phyloP scores from a whole-genome alignment of 2,329 filamentous ascomycete genomes.

The Ophiosphaerella korrae region DNA sequence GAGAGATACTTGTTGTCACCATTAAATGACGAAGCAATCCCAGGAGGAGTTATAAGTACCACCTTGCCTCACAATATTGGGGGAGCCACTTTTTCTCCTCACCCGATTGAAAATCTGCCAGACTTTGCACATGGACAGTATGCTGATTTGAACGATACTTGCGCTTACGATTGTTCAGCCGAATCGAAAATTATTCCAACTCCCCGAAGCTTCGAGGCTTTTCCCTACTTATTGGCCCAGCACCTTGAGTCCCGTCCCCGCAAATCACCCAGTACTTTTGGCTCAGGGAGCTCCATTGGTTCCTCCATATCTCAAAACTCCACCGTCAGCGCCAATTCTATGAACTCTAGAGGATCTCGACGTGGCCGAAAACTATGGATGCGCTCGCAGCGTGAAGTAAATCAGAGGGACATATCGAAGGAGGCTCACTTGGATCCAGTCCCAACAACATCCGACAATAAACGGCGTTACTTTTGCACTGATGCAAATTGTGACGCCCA shows the following conservation, averaged over 20 bases:
- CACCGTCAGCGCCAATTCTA: neutral
- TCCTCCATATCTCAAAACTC: neutral
- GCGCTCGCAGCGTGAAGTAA: neutral
- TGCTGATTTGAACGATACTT: too few species aligned
- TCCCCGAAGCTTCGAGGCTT: too few species aligned
- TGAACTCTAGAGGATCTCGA: neutral
- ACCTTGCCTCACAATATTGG: too few species aligned
- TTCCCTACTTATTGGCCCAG: neutral
- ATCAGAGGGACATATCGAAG: too few species aligned
- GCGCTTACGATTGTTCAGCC: too few species aligned
- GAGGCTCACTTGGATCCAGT: neutral
- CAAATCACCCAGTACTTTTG: neutral
- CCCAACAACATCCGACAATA: too few species aligned
- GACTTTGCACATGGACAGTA: too few species aligned
- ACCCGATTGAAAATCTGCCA: too few species aligned
- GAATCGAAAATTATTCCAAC: too few species aligned
- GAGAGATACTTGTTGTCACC: neutral
- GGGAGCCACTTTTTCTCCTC: too few species aligned
- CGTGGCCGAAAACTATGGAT: neutral
- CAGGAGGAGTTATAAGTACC: neutral
- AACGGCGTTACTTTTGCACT: neutral
- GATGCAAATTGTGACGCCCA: neutral
- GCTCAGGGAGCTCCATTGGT: neutral
- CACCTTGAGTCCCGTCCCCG: neutral
- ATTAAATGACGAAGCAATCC: neutral